Evolutionary conservation across 2,329 filamentous ascomycete species (phyloP).

Genomic region (Colletotrichum musicola): DNA sequence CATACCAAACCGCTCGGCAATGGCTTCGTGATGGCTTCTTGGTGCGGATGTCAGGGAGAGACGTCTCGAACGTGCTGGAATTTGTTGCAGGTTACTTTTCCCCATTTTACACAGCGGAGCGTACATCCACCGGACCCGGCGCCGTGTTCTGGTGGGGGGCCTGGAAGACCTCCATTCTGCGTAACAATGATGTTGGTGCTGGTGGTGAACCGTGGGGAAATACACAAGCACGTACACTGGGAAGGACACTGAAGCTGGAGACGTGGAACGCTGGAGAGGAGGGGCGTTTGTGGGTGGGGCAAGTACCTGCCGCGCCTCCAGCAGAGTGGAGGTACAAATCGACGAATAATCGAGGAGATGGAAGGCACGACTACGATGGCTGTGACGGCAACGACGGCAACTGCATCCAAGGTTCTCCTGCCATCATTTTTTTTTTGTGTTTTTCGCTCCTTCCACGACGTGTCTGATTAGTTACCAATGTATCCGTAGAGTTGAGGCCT

Average conservation of each 20-base stretch:
- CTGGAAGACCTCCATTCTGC: not conserved
- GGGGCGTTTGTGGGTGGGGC: not conserved
- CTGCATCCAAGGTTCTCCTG: not conserved
- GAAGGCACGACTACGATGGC: no score
- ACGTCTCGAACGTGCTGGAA: conserved; percentile 26
- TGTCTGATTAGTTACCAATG: not conserved
- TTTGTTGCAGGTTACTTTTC: conserved; percentile 11
- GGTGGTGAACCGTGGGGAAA: no score
- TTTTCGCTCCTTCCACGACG: not conserved
- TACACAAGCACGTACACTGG: no score
- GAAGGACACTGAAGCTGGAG: no score
- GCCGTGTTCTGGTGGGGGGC: conserved; percentile 12
- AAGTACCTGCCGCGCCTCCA: not conserved
- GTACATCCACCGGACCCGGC: conserved; percentile 15
- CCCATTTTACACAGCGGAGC: not conserved
- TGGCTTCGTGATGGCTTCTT: not conserved
- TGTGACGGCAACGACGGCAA: no score
- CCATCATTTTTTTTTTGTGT: not conserved
- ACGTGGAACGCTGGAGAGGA: not conserved
- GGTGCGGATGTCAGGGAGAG: not conserved
- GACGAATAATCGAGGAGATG: conserved; percentile 29
- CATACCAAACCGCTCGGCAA: no score
- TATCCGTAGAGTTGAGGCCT: not conserved
- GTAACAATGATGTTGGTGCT: no score
- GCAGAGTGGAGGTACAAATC: conserved; percentile 24